Percentiles rank a stretch among this genome's conserved stretches.
phyloP scores from a whole-genome alignment of 139 green algal species.

The Picochlorum sp. region DNA sequence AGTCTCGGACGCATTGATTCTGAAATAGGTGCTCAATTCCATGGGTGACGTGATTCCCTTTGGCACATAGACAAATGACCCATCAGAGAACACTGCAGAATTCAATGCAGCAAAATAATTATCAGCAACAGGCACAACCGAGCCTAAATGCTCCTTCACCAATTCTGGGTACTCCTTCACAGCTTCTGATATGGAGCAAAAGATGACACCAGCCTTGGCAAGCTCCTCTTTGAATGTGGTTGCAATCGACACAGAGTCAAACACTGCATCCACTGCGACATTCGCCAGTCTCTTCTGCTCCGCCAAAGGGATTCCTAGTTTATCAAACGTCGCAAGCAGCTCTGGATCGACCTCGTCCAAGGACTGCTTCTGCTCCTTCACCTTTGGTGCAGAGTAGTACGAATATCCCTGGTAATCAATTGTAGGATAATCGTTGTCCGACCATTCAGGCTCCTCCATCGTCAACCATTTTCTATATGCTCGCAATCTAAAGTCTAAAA shows the following conservation, averaged over 20 bases:
- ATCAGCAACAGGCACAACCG: conserved; percentile 84
- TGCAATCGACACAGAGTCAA: conserved; percentile 97
- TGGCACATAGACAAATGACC: conserved; percentile 96
- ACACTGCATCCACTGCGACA: conserved; percentile 96
- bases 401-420: conserved; percentile 85
- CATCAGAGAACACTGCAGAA: conserved; percentile 94
- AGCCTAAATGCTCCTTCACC: conserved; percentile 84
- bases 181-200: conserved; percentile 93
- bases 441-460: conserved; percentile 62
- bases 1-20: conserved; percentile 95
- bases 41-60: conserved; percentile 94
- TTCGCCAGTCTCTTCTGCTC: conserved; percentile 98
- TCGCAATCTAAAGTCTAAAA: conserved; percentile 93
- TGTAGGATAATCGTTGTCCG: conserved; percentile 46
- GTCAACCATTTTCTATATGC: conserved; percentile 93
- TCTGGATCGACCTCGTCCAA: conserved; percentile 96
- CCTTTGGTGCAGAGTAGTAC: conserved; percentile 96
- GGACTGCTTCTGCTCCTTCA: conserved; percentile 75
- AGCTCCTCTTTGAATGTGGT: conserved; percentile 97
- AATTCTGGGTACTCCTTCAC: conserved; percentile 94
- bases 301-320: conserved; percentile 93
- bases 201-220: conserved; percentile 90
- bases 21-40: conserved; percentile 99
- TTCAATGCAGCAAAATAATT: conserved; percentile 99
- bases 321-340: conserved; percentile 92